A percentile compares a stretch with the other conserved stretches of the same genome.
These are phyloP conservation scores for Penicillium crustosum DNA, from an alignment of 2,329 filamentous ascomycete genomes.

Conservation along the genomic window DNA sequence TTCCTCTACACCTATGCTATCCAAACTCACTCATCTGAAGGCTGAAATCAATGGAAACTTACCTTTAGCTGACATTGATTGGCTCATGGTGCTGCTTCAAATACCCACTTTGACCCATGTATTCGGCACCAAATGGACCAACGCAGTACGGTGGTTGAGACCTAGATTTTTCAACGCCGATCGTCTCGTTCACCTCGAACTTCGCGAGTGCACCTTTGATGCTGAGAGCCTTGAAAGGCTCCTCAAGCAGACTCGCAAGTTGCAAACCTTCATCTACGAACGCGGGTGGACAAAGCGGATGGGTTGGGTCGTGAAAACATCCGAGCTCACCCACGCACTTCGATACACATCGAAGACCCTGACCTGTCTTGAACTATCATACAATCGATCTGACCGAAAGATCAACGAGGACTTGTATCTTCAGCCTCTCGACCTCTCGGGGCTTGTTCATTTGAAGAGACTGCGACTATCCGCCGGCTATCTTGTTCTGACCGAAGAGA, in stretches of 20 bases:
- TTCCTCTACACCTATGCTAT: neutral
- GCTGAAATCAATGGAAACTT: neutral
- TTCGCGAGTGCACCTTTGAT: neutral
- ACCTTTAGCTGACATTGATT: neutral
- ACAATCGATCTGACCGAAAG: neutral
- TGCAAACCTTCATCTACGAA: neutral
- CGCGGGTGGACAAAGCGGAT: neutral
- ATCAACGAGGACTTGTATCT: neutral
- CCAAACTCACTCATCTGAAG: neutral
- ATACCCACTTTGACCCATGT: neutral
- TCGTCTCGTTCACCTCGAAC: neutral
- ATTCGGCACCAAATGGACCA: neutral
- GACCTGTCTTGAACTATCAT: neutral
- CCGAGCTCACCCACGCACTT: neutral
- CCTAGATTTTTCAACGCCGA: neutral
- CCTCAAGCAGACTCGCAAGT: neutral
- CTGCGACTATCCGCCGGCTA: neutral
- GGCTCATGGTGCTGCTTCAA: neutral
- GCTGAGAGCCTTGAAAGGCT: neutral
- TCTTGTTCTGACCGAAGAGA: neutral
- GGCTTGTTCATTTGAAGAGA: neutral
- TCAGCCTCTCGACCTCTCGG: neutral
- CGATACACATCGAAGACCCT: neutral
- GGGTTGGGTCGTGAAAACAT: neutral
- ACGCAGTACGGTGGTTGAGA: neutral